Percentiles rank a stretch among this genome's conserved stretches.
Evolutionary conservation across 768 basidiomycete species (phyloP).

Genomic region (Cyclocybe aegerita): DNA sequence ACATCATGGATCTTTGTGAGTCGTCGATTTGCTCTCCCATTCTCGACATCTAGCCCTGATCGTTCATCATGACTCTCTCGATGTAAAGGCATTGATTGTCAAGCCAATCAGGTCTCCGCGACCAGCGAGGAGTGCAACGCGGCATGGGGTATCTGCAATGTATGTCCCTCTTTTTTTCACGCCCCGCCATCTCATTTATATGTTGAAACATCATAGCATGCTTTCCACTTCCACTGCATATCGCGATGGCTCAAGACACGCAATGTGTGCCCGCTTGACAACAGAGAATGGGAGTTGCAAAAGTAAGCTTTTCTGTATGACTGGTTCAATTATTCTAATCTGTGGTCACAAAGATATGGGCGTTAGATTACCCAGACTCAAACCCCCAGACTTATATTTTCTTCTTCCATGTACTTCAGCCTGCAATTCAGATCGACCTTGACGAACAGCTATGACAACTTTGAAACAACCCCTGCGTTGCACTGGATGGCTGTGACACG

Average conservation of each 20-base stretch:
- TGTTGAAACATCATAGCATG: conserved; percentile 59
- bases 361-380: conserved; percentile 26
- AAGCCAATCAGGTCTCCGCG: conserved; percentile 97
- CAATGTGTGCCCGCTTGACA: conserved; percentile 93
- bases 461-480: too few relatives aligned
- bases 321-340: background rate
- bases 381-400: conserved; percentile 4
- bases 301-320: conserved; percentile 59
- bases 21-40: conserved; percentile 6
- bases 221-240: conserved; percentile 99
- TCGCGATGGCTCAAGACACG: conserved; percentile 98
- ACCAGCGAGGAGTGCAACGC: conserved; percentile 97
- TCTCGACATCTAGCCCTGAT: background rate
- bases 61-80: background rate
- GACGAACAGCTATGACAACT: background rate
- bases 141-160: conserved; percentile 99
- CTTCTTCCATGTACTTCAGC: background rate
- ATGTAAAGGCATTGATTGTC: conserved; percentile 93
- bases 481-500: too few relatives aligned
- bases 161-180: conserved; percentile 32
- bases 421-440: background rate
- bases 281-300: conserved; percentile 96
- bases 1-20: conserved; percentile 99
- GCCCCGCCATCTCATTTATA: background rate
- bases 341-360: conserved; percentile 34